Evolutionary conservation across 345 rosid species (phyloP).

Genomic region (Boechera retrofracta): DNA sequence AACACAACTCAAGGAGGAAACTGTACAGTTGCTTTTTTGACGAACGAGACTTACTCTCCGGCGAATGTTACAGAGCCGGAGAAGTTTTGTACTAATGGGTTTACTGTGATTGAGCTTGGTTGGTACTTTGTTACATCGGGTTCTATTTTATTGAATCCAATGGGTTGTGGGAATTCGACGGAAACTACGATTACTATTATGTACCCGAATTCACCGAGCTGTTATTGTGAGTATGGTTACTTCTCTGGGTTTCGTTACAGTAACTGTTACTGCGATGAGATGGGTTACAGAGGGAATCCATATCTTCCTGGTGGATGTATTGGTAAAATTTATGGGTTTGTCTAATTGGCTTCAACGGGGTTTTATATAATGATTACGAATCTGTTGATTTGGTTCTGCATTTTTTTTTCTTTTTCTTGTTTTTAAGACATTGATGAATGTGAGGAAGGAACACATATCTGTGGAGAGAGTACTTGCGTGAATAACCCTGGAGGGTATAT

Average conservation of each 20-base stretch:
- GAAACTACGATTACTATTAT: not conserved
- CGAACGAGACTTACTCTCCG: conserved; percentile 30
- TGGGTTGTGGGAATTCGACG: conserved; percentile 29
- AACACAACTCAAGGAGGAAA: conserved; percentile 7
- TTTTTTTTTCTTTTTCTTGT: not conserved
- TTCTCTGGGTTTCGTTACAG: conserved; percentile 14
- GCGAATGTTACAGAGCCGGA: conserved; percentile 24
- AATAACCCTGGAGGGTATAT: conserved; percentile 14
- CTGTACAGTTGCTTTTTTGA: conserved; percentile 1
- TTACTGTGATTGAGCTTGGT: conserved; percentile 41
- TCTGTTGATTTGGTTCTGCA: conserved; percentile 10
- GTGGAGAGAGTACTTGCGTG: conserved; percentile 17
- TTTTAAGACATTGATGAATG: conserved; percentile 41
- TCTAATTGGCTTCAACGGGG: not conserved
- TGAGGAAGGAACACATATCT: not conserved
- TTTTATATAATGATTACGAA: not conserved
- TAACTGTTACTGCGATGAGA: conserved; percentile 39
- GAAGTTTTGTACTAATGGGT: conserved; percentile 19
- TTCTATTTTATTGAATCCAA: conserved; percentile 19
- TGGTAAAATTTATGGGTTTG: conserved; percentile 36
- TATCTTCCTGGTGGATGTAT: conserved; percentile 46
- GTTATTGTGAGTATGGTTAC: conserved; percentile 22
- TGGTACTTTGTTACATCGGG: conserved; percentile 43
- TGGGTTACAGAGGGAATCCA: conserved; percentile 51
- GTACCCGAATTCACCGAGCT: not conserved